These are phyloP conservation scores for Cinnamomum micranthum DNA, from an alignment of 164 flowering plant genomes.

Conservation along the genomic window DNA sequence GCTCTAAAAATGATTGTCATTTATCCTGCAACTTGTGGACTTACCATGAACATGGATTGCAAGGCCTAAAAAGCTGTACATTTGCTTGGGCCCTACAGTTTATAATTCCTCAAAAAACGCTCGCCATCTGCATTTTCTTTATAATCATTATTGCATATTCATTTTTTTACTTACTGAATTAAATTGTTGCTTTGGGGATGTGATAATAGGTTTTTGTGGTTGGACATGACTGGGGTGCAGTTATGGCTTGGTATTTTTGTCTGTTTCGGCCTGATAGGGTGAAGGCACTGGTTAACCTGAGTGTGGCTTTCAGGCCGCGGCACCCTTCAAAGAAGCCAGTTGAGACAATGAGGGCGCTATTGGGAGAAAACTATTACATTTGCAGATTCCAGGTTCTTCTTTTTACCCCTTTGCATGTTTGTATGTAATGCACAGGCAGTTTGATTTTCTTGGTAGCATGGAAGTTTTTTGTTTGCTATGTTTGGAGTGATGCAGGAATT, in stretches of 20 bases:
- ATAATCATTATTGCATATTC: not conserved
- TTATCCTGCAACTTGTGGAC: too few relatives aligned
- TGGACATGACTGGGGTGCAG: conserved; percentile 81
- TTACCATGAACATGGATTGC: too few relatives aligned
- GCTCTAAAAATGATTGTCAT: too few relatives aligned
- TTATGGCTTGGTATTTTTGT: conserved; percentile 59
- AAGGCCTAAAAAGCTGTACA: too few relatives aligned
- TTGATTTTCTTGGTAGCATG: not conserved
- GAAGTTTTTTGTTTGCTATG: conserved; percentile 68
- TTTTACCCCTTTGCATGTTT: not conserved
- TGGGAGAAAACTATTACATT: conserved; percentile 71
- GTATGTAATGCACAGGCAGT: not conserved
- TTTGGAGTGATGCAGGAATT: conserved; percentile 46
- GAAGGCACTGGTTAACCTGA: conserved; percentile 62
- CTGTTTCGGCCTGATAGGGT: conserved; percentile 66
- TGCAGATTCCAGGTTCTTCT: conserved; percentile 68
- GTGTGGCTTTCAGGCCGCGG: conserved; percentile 44
- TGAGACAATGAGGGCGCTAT: conserved; percentile 28
- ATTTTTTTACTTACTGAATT: not conserved
- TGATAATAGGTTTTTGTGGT: conserved; percentile 57
- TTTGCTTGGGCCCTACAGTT: too few relatives aligned
- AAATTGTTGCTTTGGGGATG: not conserved
- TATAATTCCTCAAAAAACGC: not conserved
- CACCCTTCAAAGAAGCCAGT: conserved; percentile 42
- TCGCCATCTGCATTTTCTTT: not conserved